Base-by-base conservation (phyloP, 2,329 filamentous ascomycete species). In the Monosporascus sp. region DNA sequence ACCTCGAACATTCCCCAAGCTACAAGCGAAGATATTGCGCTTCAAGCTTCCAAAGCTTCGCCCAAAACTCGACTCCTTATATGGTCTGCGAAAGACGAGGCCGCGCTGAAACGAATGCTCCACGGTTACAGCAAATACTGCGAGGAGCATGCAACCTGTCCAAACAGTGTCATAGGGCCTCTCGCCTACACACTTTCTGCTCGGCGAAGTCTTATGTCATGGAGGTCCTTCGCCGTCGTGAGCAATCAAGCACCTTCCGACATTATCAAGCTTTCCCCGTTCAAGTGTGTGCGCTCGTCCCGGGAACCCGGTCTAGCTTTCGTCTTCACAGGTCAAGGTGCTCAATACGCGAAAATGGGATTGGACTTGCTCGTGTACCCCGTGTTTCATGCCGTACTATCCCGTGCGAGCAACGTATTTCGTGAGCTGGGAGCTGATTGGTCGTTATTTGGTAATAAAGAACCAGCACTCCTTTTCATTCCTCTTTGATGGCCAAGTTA, bases 111-210 rank as follows among this genome's bases (percentile, higher is more conserved):
- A 7, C 45, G 47, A 49, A 36, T 53, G 22, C 46, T 49, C 15
- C 36, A 31, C 9, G 7, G n/a, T 3, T 53, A 49, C 17, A 22
- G 27, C 31, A 20, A 18, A 25, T 53, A 39, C 35, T 45, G 11
- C 20, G 38, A 38, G 5, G 22, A 3, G 17, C 4, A 17, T 18
- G 37, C 9, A 24, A 17, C 4, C 7, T 2, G 15, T 15, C 20
- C 24, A 2, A 18, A 39, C 24, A 20, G 5, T 15, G 31, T 35
- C 14, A 27, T 46, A 25, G 24, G 5, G 7, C 17, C 9, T 43
- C 25, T 54, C 7, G 50, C 44, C 24, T 52, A 54, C n/a, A 54
- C 53, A 3, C 50, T 55, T 22, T 7, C 46, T 46, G 24, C 27
- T 3, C 50, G 50, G 2, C 50, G 53, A 46, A 53, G 37, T 15